phyloP scores from a whole-genome alignment of 257 asterid genomes.

The Haberlea rhodopensis region DNA sequence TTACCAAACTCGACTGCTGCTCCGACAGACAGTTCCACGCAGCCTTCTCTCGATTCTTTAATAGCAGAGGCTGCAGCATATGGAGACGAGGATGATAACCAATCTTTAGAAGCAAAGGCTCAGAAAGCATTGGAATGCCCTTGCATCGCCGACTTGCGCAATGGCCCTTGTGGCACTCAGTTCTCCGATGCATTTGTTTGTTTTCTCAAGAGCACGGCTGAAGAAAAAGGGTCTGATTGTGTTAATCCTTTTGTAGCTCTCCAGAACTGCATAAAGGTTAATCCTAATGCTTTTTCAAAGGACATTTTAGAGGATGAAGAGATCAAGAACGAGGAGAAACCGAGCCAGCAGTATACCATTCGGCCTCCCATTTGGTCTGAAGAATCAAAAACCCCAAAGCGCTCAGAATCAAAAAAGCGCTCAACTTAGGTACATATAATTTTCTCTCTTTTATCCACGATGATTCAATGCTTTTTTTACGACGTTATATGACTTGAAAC shows the following conservation, averaged over 20 bases:
- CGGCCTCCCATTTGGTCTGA: constrained; percentile 74
- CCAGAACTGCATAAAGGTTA: constrained; percentile 75
- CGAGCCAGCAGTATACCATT: constrained; percentile 38
- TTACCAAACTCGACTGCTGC: constrained; percentile 23
- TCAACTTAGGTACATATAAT: constrained; percentile 25
- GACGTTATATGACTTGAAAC: too few relatives aligned
- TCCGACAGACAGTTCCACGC: constrained; percentile 24
- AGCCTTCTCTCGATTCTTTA: constrained; percentile 60
- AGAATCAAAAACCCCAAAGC: constrained; percentile 41
- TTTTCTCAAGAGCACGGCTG: constrained; percentile 85
- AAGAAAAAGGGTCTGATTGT: constrained; percentile 82
- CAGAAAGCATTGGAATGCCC: constrained; percentile 90
- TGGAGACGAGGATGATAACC: constrained; percentile 44
- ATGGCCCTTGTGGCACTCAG: constrained; percentile 76
- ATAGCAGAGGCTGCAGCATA: constrained; percentile 82
- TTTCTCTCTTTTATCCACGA: neutral
- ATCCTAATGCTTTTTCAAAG: constrained; percentile 77
- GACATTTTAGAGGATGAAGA: constrained; percentile 61
- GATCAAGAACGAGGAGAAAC: constrained; percentile 44
- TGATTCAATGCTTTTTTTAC: too few relatives aligned
- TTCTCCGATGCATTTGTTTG: constrained; percentile 87
- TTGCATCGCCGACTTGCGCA: constrained; percentile 67
- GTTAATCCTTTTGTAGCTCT: constrained; percentile 80
- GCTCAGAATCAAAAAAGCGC: constrained; percentile 30
- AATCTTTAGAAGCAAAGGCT: constrained; percentile 68